phyloP scores from a whole-genome alignment of 805 yeast genomes.

The Sugiyamaella qingdaonensis region DNA sequence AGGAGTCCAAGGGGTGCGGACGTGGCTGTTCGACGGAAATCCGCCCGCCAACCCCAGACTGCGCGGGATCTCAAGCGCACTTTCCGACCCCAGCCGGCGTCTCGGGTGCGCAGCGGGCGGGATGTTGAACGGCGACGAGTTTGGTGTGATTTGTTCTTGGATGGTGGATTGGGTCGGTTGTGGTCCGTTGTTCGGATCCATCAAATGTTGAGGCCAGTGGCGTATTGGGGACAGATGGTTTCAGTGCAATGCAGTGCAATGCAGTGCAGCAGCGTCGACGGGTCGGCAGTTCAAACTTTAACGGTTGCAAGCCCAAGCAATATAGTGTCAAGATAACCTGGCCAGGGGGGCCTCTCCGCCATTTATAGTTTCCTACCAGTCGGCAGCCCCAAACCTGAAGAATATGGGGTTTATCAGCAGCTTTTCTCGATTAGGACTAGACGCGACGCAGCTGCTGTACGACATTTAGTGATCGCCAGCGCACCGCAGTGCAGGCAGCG shows the following conservation, averaged over 20 bases:
- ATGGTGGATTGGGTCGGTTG: not conserved
- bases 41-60: not conserved
- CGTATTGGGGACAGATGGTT: no score
- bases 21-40: not conserved
- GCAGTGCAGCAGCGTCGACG: no score
- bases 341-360: no score
- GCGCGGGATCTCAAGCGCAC: constrained; percentile 6
- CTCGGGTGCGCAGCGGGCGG: not conserved
- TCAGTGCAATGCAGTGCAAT: no score
- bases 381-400: not conserved
- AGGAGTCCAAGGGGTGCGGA: not conserved
- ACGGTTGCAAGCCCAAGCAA: no score
- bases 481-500: no score
- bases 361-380: no score
- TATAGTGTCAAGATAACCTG: no score
- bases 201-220: not conserved
- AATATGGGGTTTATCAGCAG: not conserved
- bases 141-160: not conserved
- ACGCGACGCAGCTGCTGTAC: no score
- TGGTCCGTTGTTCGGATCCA: not conserved
- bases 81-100: constrained; percentile 4
- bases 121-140: not conserved
- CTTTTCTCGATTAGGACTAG: not conserved
- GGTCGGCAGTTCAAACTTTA: no score
- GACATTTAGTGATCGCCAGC: no score